Evolutionary conservation across 306 rosid genomes (phyloP).

Genomic region (Styphnolobium japonicum): DNA sequence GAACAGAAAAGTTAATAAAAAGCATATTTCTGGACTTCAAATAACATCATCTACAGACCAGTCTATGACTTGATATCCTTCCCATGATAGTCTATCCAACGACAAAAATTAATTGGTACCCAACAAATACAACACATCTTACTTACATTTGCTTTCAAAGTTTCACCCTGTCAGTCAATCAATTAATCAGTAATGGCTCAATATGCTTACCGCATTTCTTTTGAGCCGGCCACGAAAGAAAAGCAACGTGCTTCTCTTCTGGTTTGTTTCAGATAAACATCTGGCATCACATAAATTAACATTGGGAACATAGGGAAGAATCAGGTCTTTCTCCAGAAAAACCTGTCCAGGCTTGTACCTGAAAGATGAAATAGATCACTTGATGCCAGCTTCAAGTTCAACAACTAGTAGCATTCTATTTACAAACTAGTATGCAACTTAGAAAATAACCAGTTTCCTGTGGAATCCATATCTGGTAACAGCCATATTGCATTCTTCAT

Average conservation of each 20-base stretch:
- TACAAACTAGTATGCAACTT: constrained; percentile 1
- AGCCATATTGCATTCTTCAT: constrained; percentile 91
- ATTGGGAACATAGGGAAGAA: constrained; percentile 93
- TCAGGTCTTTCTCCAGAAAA: constrained; percentile 86
- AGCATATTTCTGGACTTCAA: neutral
- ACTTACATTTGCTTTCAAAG: neutral
- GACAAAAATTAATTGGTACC: neutral
- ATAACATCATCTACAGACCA: neutral
- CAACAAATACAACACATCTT: neutral
- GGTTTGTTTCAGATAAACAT: constrained; percentile 61
- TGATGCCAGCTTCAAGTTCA: constrained; percentile 2
- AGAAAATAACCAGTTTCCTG: constrained; percentile 79
- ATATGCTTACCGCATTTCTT: constrained; percentile 84
- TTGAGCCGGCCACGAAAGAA: constrained; percentile 96
- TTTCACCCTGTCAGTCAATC: neutral
- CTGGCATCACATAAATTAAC: constrained; percentile 77
- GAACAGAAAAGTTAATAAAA: neutral
- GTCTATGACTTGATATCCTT: too few species aligned
- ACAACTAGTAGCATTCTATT: neutral
- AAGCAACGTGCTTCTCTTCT: constrained; percentile 63
- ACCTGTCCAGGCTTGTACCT: constrained; percentile 99
- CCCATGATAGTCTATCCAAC: too few species aligned
- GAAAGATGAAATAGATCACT: constrained; percentile 24
- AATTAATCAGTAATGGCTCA: neutral
- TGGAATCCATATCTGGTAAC: constrained; percentile 98